Base-by-base conservation (phyloP, 2,329 filamentous ascomycete genomes). In the Fusarium euwallaceae region DNA sequence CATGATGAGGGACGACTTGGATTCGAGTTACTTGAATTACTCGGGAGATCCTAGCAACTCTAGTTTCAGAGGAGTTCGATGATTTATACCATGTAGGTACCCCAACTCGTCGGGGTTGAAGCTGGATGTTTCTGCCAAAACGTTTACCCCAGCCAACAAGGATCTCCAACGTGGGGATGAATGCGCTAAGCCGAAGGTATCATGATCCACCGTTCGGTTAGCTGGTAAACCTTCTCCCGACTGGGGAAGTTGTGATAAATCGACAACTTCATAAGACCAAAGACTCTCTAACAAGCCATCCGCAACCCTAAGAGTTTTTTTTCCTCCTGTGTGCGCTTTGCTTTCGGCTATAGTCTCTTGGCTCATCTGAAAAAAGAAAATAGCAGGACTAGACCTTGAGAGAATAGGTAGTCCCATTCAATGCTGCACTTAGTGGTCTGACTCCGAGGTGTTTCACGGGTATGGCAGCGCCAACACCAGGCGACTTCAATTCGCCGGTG, bases 81-180 rank as follows among this genome's bases (percentile, higher is more conserved):
- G 12, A 36, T 37, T 66, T 70, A 70, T 70, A 66, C 12, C 1
- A 14, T 2, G 39, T 9, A 12, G 24, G 10, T 32, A 11, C 22
- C 34, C 29, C 45, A 53, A 37, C 34, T n/a, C 29, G 41, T 62
- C 36, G 16, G 4, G 6, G 39, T 1, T 34, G 48, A 55, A 55
- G 17, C 27, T 34, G 27, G 6, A 9, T 32, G 27, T 32, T 55
- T 55, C 11, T 64, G 70, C 69, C 69, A 72, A 72, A 72, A 72
- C 34, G 27, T 72, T 72, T 72, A 72, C 48, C 70, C 70, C 51
- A 45, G 62, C 53, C 32, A 34, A 34, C 1, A 41, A 12, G 17
- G 41, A 1, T 2, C 24, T 22, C 24, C 10, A 29, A 53, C 34
- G 34, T 4, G 66, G 66, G 69, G 58, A 65, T 34, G 22, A 22